phyloP scores from a whole-genome alignment of 1,284 basidiomycete species.

The Termitomyces sp. region DNA sequence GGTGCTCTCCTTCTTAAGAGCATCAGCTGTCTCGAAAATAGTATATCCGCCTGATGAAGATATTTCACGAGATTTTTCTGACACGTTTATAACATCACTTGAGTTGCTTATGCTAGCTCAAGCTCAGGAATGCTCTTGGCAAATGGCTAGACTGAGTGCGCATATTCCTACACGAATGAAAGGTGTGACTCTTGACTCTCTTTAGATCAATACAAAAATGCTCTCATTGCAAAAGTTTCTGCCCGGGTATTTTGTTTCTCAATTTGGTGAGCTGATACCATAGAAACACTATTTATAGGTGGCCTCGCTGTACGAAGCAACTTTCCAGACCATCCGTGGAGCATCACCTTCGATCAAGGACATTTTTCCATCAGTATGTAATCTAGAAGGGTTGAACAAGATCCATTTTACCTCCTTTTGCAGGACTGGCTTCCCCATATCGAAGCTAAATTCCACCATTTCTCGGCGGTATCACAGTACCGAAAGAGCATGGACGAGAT shows the following conservation, averaged over 20 bases:
- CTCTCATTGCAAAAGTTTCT: constrained; percentile 82
- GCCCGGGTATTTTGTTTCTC: constrained; percentile 45
- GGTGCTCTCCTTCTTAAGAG: constrained; percentile 60
- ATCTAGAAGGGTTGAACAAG: background rate
- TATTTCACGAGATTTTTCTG: constrained; percentile 59
- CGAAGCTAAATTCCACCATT: constrained; percentile 82
- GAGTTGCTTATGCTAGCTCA: constrained; percentile 86
- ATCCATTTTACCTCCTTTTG: constrained; percentile 5
- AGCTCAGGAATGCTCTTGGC: constrained; percentile 97
- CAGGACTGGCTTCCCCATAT: constrained; percentile 84
- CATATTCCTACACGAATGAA: constrained; percentile 11
- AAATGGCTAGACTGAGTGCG: constrained; percentile 81
- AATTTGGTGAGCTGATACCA: background rate
- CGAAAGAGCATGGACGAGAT: constrained; percentile 88
- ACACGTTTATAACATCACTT: constrained; percentile 58
- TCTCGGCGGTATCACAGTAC: constrained; percentile 86
- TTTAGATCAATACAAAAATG: constrained; percentile 77
- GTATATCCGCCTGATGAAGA: constrained; percentile 45
- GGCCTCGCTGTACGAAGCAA: constrained; percentile 61
- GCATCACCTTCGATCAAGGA: constrained; percentile 42
- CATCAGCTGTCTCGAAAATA: constrained; percentile 54
- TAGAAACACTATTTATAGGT: constrained; percentile 35
- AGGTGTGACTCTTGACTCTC: constrained; percentile 4
- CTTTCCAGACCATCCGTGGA: constrained; percentile 48
- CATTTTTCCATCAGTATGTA: constrained; percentile 49